Conservation (phyloP, 2,329 filamentous ascomycete genomes). For the Epicoccum nigrum region DNA sequence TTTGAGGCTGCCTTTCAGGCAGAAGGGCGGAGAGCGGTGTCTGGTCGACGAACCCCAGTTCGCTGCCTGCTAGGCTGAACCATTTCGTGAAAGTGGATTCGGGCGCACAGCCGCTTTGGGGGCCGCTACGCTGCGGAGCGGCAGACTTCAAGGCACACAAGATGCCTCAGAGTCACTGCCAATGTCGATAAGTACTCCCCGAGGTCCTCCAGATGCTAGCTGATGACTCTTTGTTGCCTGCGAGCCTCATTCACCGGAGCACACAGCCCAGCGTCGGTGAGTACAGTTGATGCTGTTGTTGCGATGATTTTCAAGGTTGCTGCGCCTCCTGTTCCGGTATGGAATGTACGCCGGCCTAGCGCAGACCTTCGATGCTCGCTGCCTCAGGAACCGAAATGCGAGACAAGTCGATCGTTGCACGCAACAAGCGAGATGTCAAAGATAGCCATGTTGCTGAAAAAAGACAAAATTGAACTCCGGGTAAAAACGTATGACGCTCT, state of each 20-base stretch:
- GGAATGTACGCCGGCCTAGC: slow-evolving; percentile 3
- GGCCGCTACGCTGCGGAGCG: slow-evolving; percentile 25
- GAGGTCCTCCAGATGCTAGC: slow-evolving; percentile 29
- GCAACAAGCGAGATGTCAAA: slow-evolving; percentile 1
- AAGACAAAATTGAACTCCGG: slow-evolving; percentile 10
- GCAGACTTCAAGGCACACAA: slow-evolving; percentile 39
- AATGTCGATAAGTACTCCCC: slow-evolving; percentile 37
- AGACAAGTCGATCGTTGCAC: slow-evolving; percentile 14
- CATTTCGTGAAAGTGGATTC: slow-evolving; percentile 23
- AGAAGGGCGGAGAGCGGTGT: slow-evolving; percentile 28
- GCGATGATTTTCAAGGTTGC: slow-evolving; percentile 18
- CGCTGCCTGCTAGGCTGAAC: slow-evolving; percentile 38
- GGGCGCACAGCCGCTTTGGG: slow-evolving; percentile 36
- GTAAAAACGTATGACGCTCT: slow-evolving; percentile 29
- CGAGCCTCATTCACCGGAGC: slow-evolving; percentile 34
- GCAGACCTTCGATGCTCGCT: background rate
- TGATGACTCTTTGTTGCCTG: slow-evolving; percentile 26
- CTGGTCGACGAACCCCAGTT: slow-evolving; percentile 33
- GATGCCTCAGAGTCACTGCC: slow-evolving; percentile 13
- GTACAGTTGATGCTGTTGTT: slow-evolving; percentile 16
- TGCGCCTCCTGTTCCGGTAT: slow-evolving; percentile 27
- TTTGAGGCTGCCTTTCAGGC: slow-evolving; percentile 30
- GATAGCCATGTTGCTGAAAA: slow-evolving; percentile 5
- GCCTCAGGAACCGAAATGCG: slow-evolving; percentile 12
- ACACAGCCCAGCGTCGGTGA: slow-evolving; percentile 36